phyloP scores from a whole-genome alignment of 495 filamentous ascomycete genomes.

The Tuber indicum region DNA sequence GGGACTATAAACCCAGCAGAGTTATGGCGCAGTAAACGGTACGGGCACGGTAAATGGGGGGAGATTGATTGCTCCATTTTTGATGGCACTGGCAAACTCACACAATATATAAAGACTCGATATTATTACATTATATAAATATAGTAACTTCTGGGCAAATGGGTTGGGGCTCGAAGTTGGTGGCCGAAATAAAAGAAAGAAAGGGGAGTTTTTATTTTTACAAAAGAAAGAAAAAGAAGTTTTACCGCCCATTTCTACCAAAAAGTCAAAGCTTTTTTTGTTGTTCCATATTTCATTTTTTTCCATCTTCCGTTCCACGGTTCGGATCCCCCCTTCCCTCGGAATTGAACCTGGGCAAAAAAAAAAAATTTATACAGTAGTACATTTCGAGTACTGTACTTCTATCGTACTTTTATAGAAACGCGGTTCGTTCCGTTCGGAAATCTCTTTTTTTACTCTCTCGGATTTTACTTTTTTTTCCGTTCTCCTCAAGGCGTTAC shows the following conservation, averaged over 20 bases:
- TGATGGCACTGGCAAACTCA: background rate
- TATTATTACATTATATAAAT: background rate
- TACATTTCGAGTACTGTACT: no score
- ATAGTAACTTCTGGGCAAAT: background rate
- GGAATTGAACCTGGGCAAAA: background rate
- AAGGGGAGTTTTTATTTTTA: background rate
- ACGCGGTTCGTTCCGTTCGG: conserved; percentile 29
- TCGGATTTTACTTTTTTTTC: background rate
- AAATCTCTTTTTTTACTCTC: background rate
- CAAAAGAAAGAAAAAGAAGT: background rate
- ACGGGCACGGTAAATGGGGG: background rate
- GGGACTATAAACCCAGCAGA: background rate
- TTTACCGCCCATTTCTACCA: background rate
- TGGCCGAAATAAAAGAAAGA: background rate
- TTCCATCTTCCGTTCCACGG: conserved; percentile 24
- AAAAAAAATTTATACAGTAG: no score
- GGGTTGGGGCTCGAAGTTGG: background rate
- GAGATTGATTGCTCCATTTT: background rate
- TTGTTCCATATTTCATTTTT: background rate
- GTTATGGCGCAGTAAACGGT: background rate
- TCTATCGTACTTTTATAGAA: no score
- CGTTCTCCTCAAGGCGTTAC: background rate
- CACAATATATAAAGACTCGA: background rate
- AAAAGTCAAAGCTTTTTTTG: background rate
- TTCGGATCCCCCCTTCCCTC: conserved; percentile 14